Base-by-base conservation (phyloP, 2,329 filamentous ascomycete genomes). In the Atkinsonella hypoxylon region DNA sequence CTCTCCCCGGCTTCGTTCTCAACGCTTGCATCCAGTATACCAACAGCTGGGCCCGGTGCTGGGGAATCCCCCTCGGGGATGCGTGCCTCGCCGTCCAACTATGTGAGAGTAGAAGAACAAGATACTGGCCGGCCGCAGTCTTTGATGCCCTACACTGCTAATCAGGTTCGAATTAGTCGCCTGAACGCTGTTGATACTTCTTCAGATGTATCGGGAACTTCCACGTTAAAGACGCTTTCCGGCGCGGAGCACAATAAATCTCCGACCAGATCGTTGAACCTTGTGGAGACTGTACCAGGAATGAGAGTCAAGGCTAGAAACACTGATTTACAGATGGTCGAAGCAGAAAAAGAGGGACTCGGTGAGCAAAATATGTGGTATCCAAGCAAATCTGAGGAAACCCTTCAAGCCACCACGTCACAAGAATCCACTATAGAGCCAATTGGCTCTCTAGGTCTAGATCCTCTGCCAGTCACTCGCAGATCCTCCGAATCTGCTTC, bases 1-100 rank as follows among this genome's bases (percentile, higher is more conserved):
- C 60, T 81, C 40, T 66, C 68, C 48, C 72, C 72, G 51, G 71
- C 76, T 56, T 80, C 77, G 6, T 59, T 74, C 40, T 77, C 73
- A 1, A 75, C 71, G 8, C 59, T 75, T 64, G 67, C 54, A 42
- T 60, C 61, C 31, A 61, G 60, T 12, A 52, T 59, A 20, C 56
- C 51, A 42, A 40, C 50, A 26, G 17, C 52, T 12, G 15, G 22
- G 10, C n/a, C 43, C n/a, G n/a, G 9, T 18, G 32, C 11, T 11
- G 32, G 30, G 30, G 13, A 38, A 3, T 47, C 39, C 20, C 45
- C 34, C 6, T n/a, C 17, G 32, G 9, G 32, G 42, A 15, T 34
- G 10, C 47, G 18, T 39, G 31, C 30, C 38, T 34, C 34, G 26
- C 47, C 22, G 38, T 22, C 20, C 17, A 17, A 47, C n/a, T 9